Base-by-base conservation (phyloP, 2,329 filamentous ascomycete genomes). In the Monosporascus sp. region DNA sequence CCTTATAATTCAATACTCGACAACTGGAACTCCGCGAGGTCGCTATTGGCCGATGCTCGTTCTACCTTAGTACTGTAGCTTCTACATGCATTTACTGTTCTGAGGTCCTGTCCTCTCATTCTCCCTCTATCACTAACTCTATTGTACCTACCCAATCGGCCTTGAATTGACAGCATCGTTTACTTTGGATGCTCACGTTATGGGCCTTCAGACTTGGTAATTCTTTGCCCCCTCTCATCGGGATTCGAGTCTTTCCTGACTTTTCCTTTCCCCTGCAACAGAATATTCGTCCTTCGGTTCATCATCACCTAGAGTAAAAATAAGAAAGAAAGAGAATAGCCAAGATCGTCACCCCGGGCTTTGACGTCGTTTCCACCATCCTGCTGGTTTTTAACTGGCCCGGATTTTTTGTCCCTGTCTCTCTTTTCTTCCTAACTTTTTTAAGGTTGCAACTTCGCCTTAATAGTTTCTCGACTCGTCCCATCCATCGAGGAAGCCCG, bases 351-450 rank as follows among this genome's bases (percentile, higher is more conserved):
- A 14, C 24, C 43, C 43, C 43, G 25, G 43, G 43, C 17, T 22
- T 46, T 46, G 43, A 46, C 43, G 43, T 46, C 24, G 22, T 46
- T 46, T 46, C 43, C 15, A 53, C 35, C 22, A 52, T 51, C 54
- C 52, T 55, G 57, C 56, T 51, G 50, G 46, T 49, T 43, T 50
- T 25, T 59, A 51, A 52, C 58, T 51, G 39, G 58, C 58, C 54
- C 50, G 41, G 58, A 51, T 18, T 46, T 31, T 22, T 46, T 46
- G 43, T 17, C 24, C 22, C n/a, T 46, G 11, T 50, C 44, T 57
- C 52, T 52, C 38, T 54, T 51, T 51, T 46, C 35, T 53, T 49
- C 36, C 52, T 41, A 41, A 41, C 17, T 5, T 41, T 24, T 43
- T 43, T 43, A 22, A 20, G 43, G 24, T 46, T 27, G 43, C 43